Conservation (phyloP, 768 basidiomycete species). For the Termitomyces sp. region DNA sequence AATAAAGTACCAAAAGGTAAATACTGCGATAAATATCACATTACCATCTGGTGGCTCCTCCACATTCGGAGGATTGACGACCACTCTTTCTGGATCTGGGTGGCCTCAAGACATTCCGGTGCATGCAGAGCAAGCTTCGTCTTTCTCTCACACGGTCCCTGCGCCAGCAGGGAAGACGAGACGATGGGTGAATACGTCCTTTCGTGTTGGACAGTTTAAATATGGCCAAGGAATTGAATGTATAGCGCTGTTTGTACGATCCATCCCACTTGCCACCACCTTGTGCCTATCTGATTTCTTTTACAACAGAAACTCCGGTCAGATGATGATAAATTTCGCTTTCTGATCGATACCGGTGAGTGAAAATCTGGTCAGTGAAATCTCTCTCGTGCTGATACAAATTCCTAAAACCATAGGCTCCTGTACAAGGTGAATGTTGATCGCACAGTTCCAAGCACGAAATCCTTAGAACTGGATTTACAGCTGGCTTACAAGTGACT, state of each 20-base stretch:
- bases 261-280: background rate
- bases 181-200: background rate
- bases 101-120: background rate
- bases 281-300: background rate
- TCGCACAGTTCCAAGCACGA: no score
- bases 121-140: background rate
- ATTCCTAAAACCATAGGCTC: background rate
- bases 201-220: background rate
- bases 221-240: background rate
- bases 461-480: background rate
- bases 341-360: background rate
- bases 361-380: background rate
- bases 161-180: background rate
- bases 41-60: background rate
- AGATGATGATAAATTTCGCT: background rate
- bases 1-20: background rate
- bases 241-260: background rate
- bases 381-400: background rate
- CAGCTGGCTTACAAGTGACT: background rate
- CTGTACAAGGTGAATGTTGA: background rate
- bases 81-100: background rate
- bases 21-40: background rate
- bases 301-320: background rate
- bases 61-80: background rate
- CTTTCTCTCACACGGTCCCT: background rate